Percentiles rank a stretch among this genome's conserved stretches.
phyloP scores from a whole-genome alignment of 257 asterid species.

The Solanum stenotomum region DNA sequence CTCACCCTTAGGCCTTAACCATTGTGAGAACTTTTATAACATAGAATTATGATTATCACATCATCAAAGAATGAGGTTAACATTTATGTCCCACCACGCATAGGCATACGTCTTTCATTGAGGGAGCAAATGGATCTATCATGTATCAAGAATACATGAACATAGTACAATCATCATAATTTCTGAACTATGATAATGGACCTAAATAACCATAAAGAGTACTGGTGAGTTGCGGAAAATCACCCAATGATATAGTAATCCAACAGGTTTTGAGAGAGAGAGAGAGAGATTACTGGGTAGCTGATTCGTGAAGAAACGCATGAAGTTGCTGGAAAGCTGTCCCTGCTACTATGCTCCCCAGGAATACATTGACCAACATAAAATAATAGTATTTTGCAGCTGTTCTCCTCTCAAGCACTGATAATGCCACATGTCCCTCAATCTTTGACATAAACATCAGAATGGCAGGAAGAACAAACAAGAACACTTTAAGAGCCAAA shows the following conservation, averaged over 20 bases:
- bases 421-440: conserved; percentile 82
- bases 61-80: neutral
- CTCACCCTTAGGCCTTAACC: neutral
- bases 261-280: neutral
- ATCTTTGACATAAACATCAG: conserved; percentile 84
- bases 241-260: neutral
- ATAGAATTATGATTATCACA: neutral
- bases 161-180: neutral
- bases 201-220: neutral
- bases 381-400: conserved; percentile 94
- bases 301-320: conserved; percentile 83
- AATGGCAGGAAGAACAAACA: conserved; percentile 53
- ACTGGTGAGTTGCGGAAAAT: neutral
- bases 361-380: conserved; percentile 87
- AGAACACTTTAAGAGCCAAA: conserved; percentile 70
- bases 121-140: neutral
- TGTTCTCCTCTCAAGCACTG: conserved; percentile 72
- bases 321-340: conserved; percentile 95
- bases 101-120: neutral
- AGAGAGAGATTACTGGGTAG: conserved; percentile 38
- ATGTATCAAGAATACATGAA: neutral
- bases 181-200: neutral
- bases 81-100: neutral
- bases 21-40: neutral
- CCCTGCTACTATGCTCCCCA: conserved; percentile 92